Percentiles rank a stretch among this genome's conserved stretches.
Evolutionary conservation across 1,284 basidiomycete species (phyloP).

Genomic region (Pseudozyma thailandica): DNA sequence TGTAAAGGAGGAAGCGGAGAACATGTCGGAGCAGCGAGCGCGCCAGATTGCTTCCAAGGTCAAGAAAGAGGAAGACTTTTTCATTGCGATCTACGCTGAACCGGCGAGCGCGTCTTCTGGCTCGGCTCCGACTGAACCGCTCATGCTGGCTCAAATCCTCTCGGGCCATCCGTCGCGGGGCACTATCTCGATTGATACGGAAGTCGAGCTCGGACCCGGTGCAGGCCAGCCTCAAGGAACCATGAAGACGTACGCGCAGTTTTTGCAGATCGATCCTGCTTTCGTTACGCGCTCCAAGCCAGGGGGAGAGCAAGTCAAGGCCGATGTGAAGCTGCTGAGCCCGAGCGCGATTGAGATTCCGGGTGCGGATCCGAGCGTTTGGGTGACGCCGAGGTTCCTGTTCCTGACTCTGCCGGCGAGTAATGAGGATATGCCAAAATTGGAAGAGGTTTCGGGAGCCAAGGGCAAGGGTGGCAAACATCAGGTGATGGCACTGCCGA

Average conservation of each 20-base stretch:
- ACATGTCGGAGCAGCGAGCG: slow-evolving; percentile 42
- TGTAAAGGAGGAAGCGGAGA: slow-evolving; percentile 31
- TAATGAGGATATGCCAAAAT: slow-evolving; percentile 24
- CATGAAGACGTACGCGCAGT: slow-evolving; percentile 46
- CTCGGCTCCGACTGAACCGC: slow-evolving; percentile 8
- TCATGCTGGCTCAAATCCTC: slow-evolving; percentile 70
- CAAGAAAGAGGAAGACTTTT: slow-evolving; percentile 78
- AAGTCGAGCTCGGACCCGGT: slow-evolving; percentile 74
- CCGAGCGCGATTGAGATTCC: slow-evolving; percentile 51
- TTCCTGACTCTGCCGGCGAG: slow-evolving; percentile 47
- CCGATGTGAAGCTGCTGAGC: slow-evolving; percentile 26
- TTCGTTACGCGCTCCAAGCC: slow-evolving; percentile 4
- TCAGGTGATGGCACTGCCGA: slow-evolving; percentile 53
- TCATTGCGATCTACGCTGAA: slow-evolving; percentile 70
- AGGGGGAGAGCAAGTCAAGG: slow-evolving; percentile 15
- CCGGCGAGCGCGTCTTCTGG: not conserved
- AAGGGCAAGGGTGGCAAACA: slow-evolving; percentile 24
- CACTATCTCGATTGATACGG: slow-evolving; percentile 77
- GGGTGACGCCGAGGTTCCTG: slow-evolving; percentile 50
- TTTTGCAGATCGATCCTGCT: slow-evolving; percentile 37
- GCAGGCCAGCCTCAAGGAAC: slow-evolving; percentile 72
- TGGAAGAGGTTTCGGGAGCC: slow-evolving; percentile 2
- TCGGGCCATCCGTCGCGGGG: slow-evolving; percentile 84
- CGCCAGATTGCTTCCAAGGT: slow-evolving; percentile 52
- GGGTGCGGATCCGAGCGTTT: slow-evolving; percentile 45